These are phyloP conservation scores for Pythium periplocum DNA, from an alignment of 352 stramenopile species.

Conservation along the genomic window DNA sequence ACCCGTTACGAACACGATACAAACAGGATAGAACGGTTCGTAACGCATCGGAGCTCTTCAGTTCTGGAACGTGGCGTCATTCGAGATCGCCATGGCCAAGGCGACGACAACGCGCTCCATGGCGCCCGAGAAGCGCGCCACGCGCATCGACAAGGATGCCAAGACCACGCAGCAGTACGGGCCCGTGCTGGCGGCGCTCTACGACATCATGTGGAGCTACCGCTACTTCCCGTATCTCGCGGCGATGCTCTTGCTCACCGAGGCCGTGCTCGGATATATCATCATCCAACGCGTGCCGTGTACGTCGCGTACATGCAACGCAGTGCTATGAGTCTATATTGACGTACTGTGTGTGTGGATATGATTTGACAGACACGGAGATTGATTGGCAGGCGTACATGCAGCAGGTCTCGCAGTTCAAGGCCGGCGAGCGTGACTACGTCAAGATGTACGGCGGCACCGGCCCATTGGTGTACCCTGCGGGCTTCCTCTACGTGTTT, in stretches of 20 bases:
- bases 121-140: conserved; percentile 35
- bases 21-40: no score
- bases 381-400: conserved; percentile 99
- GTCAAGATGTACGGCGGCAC: conserved; percentile 93
- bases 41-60: no score
- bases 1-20: no score
- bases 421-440: conserved; percentile 95
- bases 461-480: conserved; percentile 97
- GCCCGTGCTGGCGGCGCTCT: conserved; percentile 62
- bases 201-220: conserved; percentile 87
- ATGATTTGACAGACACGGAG: conserved; percentile 88
- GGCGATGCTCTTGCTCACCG: conserved; percentile 40
- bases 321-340: neutral
- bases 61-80: conserved; percentile 9
- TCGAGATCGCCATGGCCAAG: conserved; percentile 7
- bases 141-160: conserved; percentile 84
- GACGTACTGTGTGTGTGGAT: conserved; percentile 2
- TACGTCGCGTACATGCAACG: conserved; percentile 16
- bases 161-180: conserved; percentile 73
- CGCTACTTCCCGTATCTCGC: conserved; percentile 73
- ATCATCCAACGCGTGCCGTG: conserved; percentile 82
- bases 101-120: conserved; percentile 4
- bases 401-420: conserved; percentile 94
- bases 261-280: conserved; percentile 58
- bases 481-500: conserved; percentile 97